A percentile compares a stretch with the other conserved stretches of the same genome.
phyloP scores from a whole-genome alignment of 2,329 filamentous ascomycete species.

The Monascus ruber region DNA sequence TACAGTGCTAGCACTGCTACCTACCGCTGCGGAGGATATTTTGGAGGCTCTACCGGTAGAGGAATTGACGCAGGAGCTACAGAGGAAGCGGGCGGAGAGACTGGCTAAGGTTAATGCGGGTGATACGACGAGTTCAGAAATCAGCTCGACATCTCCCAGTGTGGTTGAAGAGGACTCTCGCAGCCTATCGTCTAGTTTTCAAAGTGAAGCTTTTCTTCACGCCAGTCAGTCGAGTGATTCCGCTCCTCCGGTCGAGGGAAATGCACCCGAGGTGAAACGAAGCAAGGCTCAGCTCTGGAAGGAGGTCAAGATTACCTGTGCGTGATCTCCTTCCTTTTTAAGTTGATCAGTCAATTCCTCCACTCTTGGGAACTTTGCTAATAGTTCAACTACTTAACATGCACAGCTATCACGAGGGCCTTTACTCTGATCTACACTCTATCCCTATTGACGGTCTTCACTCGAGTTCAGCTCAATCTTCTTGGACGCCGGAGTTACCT shows the following conservation, averaged over 20 bases:
- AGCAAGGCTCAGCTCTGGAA: constrained; percentile 94
- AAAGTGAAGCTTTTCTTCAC: constrained; percentile 74
- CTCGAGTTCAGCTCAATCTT: constrained; percentile 90
- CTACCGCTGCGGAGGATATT: constrained; percentile 82
- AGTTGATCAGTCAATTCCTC: background rate
- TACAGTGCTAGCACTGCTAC: constrained; percentile 88
- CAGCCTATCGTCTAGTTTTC: constrained; percentile 49
- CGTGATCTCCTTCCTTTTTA: constrained; percentile 23
- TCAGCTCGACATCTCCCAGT: constrained; percentile 50
- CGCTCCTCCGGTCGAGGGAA: constrained; percentile 33
- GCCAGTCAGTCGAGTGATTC: constrained; percentile 62
- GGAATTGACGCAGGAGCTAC: constrained; percentile 82
- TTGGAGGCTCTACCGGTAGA: constrained; percentile 82
- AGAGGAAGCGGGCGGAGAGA: constrained; percentile 77
- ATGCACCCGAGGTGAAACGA: constrained; percentile 49
- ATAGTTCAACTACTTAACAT: constrained; percentile 5
- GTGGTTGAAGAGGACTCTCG: constrained; percentile 68
- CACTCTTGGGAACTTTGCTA: background rate
- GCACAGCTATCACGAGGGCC: constrained; percentile 69
- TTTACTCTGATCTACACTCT: constrained; percentile 90
- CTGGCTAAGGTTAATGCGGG: constrained; percentile 46
- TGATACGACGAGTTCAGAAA: constrained; percentile 47
- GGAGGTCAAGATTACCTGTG: constrained; percentile 90
- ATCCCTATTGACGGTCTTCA: constrained; percentile 79
- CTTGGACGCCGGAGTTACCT: constrained; percentile 91